These are phyloP conservation scores for Biscogniauxia sp. DNA, from an alignment of 2,329 filamentous ascomycete species.

Conservation along the genomic window DNA sequence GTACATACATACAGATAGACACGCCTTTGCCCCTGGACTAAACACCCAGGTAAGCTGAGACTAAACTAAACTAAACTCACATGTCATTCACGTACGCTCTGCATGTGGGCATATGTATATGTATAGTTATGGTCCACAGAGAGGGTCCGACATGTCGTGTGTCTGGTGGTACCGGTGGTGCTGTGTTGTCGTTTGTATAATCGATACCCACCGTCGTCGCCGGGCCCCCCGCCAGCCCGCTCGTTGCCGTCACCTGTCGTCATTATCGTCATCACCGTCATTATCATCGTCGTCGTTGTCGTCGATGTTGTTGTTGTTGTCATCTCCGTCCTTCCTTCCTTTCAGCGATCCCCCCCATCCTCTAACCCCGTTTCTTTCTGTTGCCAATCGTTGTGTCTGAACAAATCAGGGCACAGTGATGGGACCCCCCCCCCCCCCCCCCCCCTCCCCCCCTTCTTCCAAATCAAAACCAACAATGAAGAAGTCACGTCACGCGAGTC, in stretches of 20 bases:
- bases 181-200: not conserved
- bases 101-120: not conserved
- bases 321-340: not conserved
- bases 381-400: not conserved
- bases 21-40: too few species aligned
- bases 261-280: too few species aligned
- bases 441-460: too few species aligned
- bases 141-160: not conserved
- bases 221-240: too few species aligned
- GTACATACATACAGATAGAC: too few species aligned
- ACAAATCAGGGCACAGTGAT: not conserved
- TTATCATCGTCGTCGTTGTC: not conserved
- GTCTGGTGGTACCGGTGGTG: not conserved
- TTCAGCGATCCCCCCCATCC: not conserved
- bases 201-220: not conserved
- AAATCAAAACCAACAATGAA: not conserved
- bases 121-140: not conserved
- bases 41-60: too few species aligned
- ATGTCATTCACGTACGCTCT: too few species aligned
- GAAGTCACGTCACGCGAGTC: not conserved
- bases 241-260: too few species aligned
- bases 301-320: too few species aligned
- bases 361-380: not conserved
- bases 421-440: too few species aligned
- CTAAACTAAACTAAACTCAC: too few species aligned